Evolutionary conservation across 169 alveolate species (phyloP), one percentile per base, ranked within the genome.

Genomic region (Cryptosporidium xiaoi): DNA sequence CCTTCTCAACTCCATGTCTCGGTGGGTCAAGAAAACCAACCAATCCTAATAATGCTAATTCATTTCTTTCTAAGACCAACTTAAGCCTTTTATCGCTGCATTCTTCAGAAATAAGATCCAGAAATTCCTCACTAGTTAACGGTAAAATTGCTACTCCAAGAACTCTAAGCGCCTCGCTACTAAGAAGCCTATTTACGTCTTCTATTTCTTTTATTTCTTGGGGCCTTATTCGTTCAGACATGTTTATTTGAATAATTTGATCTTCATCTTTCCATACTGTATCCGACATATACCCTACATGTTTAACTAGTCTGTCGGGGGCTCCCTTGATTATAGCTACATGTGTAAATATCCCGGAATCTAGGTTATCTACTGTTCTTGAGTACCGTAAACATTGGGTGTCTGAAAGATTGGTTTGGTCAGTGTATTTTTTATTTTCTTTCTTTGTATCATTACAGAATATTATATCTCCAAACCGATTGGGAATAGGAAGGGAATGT

Each of bases 1-100:
- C 99, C 58, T 92, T 97, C 82, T 98, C 98, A 40, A 98, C 99
- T n/a, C 98, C 99, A 8, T 93, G 94, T 66, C 99, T 95, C 4
- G 98, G 98, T 31, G 99, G 99, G 92, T 98, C 99, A 82, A 96
- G 93, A 82, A 95, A 93, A 51, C 98, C 97, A 27, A 95, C 71
- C 90, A 94, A 65, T 20, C 98, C 98, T 24, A 95, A 51, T 13
- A 94, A 84, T 33, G 89, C 65, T 82, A 93, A 84, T 50, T 82
- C 44, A 66, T 65, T 55, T 66, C 89, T 66, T 16, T 82, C 62
- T 27, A 83, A 77, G 71, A 91, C 91, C 65, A 64, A 58, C n/a
- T 92, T 71, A n/a, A 94, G 92, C 62, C 98, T 67, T 40, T 91
- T 92, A 66, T 94, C 97, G 24, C 97, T 93, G 55, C 93, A 96